Conservation (phyloP, 306 rosid genomes). For the Pterocarpus macrocarpus region DNA sequence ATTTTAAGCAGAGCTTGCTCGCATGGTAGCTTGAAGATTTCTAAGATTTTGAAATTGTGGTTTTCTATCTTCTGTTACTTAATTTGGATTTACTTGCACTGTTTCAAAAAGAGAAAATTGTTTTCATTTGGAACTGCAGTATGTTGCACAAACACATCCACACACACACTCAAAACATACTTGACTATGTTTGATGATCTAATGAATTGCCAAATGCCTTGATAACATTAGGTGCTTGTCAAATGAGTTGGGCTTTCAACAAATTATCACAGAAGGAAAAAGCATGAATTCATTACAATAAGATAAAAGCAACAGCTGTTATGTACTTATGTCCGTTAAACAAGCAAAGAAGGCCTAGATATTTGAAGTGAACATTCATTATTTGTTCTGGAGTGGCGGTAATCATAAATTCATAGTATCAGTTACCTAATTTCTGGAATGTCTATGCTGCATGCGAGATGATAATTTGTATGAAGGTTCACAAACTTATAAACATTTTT, state of each 20-base stretch:
- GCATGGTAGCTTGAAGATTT: constrained; percentile 20
- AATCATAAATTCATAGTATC: neutral
- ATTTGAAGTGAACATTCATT: constrained; percentile 2
- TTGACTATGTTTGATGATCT: too few species aligned
- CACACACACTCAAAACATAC: neutral
- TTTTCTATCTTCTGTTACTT: constrained; percentile 7
- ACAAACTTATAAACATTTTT: neutral
- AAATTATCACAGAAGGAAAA: too few species aligned
- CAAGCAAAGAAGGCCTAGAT: constrained; percentile 1
- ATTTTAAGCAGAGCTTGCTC: neutral
- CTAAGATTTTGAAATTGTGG: neutral
- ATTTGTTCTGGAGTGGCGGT: neutral
- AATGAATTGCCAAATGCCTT: neutral
- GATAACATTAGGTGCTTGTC: neutral
- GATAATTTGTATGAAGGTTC: constrained; percentile 10
- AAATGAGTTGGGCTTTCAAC: neutral
- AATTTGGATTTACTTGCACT: neutral
- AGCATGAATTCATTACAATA: neutral
- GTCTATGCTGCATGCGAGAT: neutral
- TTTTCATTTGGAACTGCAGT: neutral
- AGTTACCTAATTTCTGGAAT: constrained; percentile 3
- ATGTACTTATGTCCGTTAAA: neutral
- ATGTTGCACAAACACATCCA: neutral
- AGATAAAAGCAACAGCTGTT: neutral
- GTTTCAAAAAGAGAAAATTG: neutral